These are phyloP conservation scores for Ploettnerulaceae sp. DNA, from an alignment of 2,329 filamentous ascomycete genomes.

Conservation along the genomic window DNA sequence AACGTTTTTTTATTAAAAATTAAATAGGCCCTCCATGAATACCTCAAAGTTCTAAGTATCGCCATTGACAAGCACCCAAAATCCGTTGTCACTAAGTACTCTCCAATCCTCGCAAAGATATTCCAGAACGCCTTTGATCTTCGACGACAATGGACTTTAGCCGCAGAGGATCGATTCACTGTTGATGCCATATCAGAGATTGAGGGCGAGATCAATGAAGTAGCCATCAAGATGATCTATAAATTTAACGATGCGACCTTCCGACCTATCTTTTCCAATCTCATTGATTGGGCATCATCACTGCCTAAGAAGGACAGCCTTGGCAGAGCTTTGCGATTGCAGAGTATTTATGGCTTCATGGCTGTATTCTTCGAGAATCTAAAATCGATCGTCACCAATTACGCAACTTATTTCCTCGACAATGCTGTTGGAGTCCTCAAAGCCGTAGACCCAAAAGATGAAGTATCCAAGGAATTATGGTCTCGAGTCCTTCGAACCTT, in stretches of 20 bases:
- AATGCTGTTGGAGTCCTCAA: constrained; percentile 61
- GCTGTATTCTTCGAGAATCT: constrained; percentile 75
- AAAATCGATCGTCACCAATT: constrained; percentile 91
- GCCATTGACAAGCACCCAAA: constrained; percentile 77
- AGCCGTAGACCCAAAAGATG: constrained; percentile 40
- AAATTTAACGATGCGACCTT: constrained; percentile 95
- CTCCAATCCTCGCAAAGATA: constrained; percentile 61
- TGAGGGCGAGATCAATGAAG: constrained; percentile 62
- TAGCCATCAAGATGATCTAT: constrained; percentile 84
- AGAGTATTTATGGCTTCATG: constrained; percentile 78
- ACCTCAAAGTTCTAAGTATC: constrained; percentile 62
- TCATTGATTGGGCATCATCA: constrained; percentile 73
- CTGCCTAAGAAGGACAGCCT: constrained; percentile 56
- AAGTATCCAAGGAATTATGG: constrained; percentile 58
- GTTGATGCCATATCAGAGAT: constrained; percentile 50
- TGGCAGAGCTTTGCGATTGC: constrained; percentile 58
- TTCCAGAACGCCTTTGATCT: constrained; percentile 60
- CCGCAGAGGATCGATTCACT: constrained; percentile 39
- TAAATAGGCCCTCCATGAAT: constrained; percentile 58
- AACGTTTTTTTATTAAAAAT: constrained; percentile 19
- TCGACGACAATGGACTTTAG: constrained; percentile 49
- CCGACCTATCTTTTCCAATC: constrained; percentile 79
- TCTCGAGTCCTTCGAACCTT: constrained; percentile 66
- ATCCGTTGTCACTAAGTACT: constrained; percentile 69
- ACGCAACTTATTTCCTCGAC: constrained; percentile 80